Conservation (phyloP, 2,329 filamentous ascomycete species). For the Fusarium nisikadoi region DNA sequence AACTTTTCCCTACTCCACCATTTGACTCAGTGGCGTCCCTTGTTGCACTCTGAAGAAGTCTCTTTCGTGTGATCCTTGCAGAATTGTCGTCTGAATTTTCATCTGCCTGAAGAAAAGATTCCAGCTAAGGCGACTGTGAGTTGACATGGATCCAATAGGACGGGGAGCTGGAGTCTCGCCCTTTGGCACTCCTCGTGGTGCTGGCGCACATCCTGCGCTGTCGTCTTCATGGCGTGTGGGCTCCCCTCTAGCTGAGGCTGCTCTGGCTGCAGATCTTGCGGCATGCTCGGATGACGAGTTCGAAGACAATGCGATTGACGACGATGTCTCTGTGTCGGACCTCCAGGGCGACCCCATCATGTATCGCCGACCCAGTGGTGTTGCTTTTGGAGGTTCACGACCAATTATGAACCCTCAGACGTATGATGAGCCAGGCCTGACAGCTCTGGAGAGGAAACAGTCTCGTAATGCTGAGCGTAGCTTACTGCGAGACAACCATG, state of each 20-base stretch:
- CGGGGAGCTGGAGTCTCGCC: constrained; percentile 36
- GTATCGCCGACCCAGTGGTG: constrained; percentile 82
- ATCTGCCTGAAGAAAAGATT: constrained; percentile 7
- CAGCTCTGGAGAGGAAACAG: constrained; percentile 65
- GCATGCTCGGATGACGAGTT: constrained; percentile 69
- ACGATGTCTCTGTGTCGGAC: constrained; percentile 48
- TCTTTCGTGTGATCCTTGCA: constrained; percentile 18
- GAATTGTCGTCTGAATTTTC: constrained; percentile 12
- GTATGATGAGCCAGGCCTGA: constrained; percentile 60
- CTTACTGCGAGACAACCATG: constrained; percentile 72
- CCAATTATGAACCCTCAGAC: constrained; percentile 72
- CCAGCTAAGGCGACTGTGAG: constrained; percentile 2
- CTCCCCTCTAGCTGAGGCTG: constrained; percentile 74
- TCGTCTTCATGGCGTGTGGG: constrained; percentile 65
- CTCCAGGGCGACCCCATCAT: constrained; percentile 58
- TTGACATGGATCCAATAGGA: constrained; percentile 32
- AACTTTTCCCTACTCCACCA: constrained; percentile 17
- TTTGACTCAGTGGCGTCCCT: constrained; percentile 23
- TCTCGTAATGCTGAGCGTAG: constrained; percentile 68
- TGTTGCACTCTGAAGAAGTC: constrained; percentile 18
- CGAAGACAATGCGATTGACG: constrained; percentile 46
- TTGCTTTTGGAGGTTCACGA: constrained; percentile 77
- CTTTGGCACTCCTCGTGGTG: constrained; percentile 35
- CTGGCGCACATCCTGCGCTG: constrained; percentile 35
- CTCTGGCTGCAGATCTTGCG: constrained; percentile 73